Evolutionary conservation across 345 rosid species (phyloP).

Genomic region (Salix viminalis): DNA sequence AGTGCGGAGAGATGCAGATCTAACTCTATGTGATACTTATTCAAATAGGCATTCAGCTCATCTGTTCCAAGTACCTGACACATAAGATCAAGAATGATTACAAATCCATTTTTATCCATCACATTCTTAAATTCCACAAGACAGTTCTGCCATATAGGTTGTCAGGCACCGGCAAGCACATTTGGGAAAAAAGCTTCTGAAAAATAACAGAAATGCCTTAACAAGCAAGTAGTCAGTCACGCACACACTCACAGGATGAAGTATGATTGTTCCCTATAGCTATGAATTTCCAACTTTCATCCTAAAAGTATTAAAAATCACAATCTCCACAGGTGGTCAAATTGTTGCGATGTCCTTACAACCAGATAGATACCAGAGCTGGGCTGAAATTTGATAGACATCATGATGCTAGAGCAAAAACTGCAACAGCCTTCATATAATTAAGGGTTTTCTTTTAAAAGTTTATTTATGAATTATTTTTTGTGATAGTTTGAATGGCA

Average conservation of each 20-base stretch:
- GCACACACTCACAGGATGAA: neutral
- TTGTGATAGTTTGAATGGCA: no score
- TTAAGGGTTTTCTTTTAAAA: no score
- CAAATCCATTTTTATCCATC: neutral
- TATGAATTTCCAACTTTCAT: neutral
- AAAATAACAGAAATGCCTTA: neutral
- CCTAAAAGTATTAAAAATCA: neutral
- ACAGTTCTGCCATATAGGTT: neutral
- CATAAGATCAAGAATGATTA: constrained; percentile 2
- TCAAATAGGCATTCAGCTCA: constrained; percentile 75
- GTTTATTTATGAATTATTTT: no score
- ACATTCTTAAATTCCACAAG: neutral
- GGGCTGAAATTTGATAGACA: neutral
- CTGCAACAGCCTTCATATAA: no score
- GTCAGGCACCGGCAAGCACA: neutral
- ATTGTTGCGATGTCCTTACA: neutral
- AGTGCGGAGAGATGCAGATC: constrained; percentile 87
- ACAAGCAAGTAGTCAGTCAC: neutral
- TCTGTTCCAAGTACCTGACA: constrained; percentile 88
- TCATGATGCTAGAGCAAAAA: neutral
- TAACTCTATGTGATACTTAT: constrained; percentile 76
- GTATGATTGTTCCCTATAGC: neutral
- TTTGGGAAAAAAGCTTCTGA: neutral
- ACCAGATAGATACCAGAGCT: neutral
- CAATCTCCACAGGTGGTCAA: neutral